These are phyloP conservation scores for Vaccinium myrtillus DNA, from an alignment of 148 eudicot genomes.

Conservation along the genomic window DNA sequence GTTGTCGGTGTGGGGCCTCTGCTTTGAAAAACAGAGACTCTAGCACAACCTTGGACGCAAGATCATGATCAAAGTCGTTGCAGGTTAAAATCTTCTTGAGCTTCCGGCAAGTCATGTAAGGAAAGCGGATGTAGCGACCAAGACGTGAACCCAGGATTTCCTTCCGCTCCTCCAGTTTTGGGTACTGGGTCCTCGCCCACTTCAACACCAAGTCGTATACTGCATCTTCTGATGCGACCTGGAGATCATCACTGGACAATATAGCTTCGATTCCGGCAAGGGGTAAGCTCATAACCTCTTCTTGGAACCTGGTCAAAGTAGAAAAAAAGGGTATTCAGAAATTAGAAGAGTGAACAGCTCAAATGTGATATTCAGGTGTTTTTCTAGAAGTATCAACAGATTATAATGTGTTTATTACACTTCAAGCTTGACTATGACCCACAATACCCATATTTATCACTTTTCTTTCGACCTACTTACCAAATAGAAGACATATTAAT, in stretches of 20 bases:
- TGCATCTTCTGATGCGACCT: conserved; percentile 92
- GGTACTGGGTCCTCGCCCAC: conserved; percentile 74
- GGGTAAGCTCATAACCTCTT: conserved; percentile 77
- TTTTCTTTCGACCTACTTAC: background rate
- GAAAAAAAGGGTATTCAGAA: background rate
- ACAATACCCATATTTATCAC: background rate
- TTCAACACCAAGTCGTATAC: conserved; percentile 79
- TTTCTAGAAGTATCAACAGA: background rate
- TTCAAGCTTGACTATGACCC: background rate
- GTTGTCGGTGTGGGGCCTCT: conserved; percentile 85
- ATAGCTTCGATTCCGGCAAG: conserved; percentile 90
- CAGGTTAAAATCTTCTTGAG: conserved; percentile 76
- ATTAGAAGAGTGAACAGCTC: background rate
- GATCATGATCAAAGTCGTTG: conserved; percentile 83
- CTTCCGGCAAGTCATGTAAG: conserved; percentile 82
- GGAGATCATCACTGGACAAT: conserved; percentile 78
- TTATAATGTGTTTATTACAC: background rate
- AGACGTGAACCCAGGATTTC: conserved; percentile 74
- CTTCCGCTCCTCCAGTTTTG: conserved; percentile 70
- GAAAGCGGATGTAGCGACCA: conserved; percentile 74
- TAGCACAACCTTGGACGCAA: conserved; percentile 73
- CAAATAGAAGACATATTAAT: background rate
- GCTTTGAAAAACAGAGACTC: conserved; percentile 92
- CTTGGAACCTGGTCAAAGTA: conserved; percentile 52
- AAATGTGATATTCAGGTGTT: background rate